These are phyloP conservation scores for Guillardia theta DNA, from an alignment of 78 protist species.

Conservation along the genomic window DNA sequence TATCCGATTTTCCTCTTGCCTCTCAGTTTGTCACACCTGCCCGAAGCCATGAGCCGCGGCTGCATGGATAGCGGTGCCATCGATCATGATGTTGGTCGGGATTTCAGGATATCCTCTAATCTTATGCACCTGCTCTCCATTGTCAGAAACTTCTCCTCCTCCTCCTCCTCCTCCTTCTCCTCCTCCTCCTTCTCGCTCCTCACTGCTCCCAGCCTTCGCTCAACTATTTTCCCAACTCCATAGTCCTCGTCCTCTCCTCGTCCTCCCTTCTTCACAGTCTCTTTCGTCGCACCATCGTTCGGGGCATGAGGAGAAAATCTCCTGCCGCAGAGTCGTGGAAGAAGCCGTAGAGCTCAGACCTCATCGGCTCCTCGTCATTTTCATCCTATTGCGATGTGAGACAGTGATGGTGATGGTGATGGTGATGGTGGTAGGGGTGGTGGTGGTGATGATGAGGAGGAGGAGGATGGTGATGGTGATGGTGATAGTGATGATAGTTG, in stretches of 20 bases:
- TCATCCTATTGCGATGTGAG: no score
- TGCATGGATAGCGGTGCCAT: slow-evolving; percentile 33
- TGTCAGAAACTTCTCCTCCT: no score
- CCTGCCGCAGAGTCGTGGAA: slow-evolving; percentile 42
- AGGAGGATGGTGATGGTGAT: no score
- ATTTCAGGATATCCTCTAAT: background rate
- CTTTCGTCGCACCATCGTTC: background rate
- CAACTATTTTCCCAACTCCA: background rate
- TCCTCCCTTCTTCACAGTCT: no score
- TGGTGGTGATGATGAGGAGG: no score
- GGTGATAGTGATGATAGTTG: no score
- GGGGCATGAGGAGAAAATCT: slow-evolving; percentile 21
- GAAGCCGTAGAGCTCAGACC: background rate
- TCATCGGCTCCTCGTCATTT: slow-evolving; percentile 15
- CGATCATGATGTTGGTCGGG: slow-evolving; percentile 30
- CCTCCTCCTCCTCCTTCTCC: background rate
- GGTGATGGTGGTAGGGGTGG: no score
- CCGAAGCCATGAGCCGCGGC: slow-evolving; percentile 36
- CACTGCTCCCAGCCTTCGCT: no score
- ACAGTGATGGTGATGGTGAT: no score
- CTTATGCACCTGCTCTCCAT: background rate
- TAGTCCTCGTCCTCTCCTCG: no score
- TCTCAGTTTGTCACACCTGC: background rate
- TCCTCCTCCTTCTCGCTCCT: background rate
- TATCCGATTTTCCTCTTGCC: background rate